Evolutionary conservation across 2,329 filamentous ascomycete genomes (phyloP), one percentile per base, ranked within the genome.

Genomic region (Fusarium oligoseptatum): DNA sequence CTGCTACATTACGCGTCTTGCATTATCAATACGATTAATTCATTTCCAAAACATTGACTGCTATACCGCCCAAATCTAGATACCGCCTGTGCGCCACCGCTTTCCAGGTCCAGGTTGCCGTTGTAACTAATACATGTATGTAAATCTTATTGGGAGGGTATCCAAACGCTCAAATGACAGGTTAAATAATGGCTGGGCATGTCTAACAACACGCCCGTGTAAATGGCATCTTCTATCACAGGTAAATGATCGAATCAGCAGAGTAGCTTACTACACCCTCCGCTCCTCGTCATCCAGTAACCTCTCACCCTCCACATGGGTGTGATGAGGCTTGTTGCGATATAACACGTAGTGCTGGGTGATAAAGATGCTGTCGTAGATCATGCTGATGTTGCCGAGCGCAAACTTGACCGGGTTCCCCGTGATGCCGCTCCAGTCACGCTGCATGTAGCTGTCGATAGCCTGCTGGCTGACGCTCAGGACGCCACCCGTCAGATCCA

Each of bases 381-480:
- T 82, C 77, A 98, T 92, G 67, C 92, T 95, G 55, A 98, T 90
- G 79, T 97, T 96, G 15, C 94, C 93, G 48, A 98, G 87, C 3
- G 92, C 91, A 68, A 98, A 91, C 85, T 98, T 99, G 77, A 97
- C 92, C 1, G 95, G 94, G 82, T 98, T 98, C 1, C 95, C 96
- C 0, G 92, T 95, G 67, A 98, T 88, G 24, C 96, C 97, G 57
- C 92, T 93, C 95, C 96, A 98, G 84, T 98, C 95, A 65, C 88
- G 89, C 82, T 97, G 92, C 41, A 97, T 84, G 68, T 92, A 94
- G 69, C 94, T 95, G 84, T 98, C 97, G 71, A 98, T 92, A 24
- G 92, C 85, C 72, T 97, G 89, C 83, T 99, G 97, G 3, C 89
- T 84, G 62, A 98, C 88, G 69, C 94, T 97, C 60, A 98, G 85